A percentile compares a stretch with the other conserved stretches of the same genome.
These are phyloP conservation scores for Penicillium nucicola DNA, from an alignment of 495 filamentous ascomycete genomes.

Conservation along the genomic window DNA sequence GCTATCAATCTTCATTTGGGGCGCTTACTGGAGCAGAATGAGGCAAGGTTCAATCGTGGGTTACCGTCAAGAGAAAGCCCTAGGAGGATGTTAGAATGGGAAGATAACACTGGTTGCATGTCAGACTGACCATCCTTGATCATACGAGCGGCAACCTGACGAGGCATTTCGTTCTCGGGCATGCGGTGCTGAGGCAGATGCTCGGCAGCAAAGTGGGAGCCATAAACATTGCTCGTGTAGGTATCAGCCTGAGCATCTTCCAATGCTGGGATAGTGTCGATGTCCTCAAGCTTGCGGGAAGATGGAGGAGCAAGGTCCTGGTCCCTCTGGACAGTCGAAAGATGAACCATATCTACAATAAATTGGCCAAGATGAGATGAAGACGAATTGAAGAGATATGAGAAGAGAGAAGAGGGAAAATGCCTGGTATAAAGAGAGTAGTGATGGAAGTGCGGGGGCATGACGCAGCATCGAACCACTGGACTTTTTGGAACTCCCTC, in stretches of 20 bases:
- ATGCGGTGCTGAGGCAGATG: conserved; percentile 80
- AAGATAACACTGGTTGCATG: too few species aligned
- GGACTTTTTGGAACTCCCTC: too few species aligned
- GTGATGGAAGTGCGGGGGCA: too few species aligned
- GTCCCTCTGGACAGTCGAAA: conserved; percentile 34
- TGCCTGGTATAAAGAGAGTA: too few species aligned
- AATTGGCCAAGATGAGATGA: too few species aligned
- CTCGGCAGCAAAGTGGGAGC: conserved; percentile 71
- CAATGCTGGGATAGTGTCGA: conserved; percentile 22
- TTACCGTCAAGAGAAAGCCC: conserved; percentile 60
- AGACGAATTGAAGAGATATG: too few species aligned
- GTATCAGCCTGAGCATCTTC: conserved; percentile 57
- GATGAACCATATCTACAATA: conserved; percentile 35
- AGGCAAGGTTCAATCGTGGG: too few species aligned
- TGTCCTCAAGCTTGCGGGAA: conserved; percentile 25
- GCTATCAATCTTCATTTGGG: too few species aligned
- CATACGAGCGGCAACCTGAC: conserved; percentile 87
- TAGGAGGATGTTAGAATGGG: too few species aligned
- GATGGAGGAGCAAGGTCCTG: conserved; percentile 18
- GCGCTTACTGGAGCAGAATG: too few species aligned
- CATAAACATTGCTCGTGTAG: conserved; percentile 73
- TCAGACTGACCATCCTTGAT: conserved; percentile 86
- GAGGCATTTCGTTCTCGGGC: conserved; percentile 87
- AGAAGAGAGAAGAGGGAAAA: neutral
- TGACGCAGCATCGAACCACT: too few species aligned